These are phyloP conservation scores for Colletotrichum filicis DNA, from an alignment of 2,329 filamentous ascomycete species.

Conservation along the genomic window DNA sequence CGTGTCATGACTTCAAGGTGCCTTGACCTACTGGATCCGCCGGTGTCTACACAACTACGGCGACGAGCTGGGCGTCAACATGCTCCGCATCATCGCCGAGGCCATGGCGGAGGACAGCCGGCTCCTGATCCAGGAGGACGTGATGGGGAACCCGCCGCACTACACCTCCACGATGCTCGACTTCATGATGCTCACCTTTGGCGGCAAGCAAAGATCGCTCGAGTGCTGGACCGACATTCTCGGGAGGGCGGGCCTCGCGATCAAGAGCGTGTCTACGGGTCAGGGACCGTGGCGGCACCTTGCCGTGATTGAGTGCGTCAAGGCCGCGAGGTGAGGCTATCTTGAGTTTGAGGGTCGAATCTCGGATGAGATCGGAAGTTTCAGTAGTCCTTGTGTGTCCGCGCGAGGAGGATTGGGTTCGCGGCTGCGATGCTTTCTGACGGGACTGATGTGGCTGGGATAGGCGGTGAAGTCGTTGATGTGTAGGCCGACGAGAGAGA, in stretches of 20 bases:
- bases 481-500: too few species aligned
- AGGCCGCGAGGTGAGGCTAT: background rate
- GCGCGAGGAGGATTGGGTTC: background rate
- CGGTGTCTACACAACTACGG: conserved; percentile 52
- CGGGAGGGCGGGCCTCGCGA: conserved; percentile 40
- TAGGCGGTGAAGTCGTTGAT: background rate
- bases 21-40: conserved; percentile 48
- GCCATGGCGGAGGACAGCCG: conserved; percentile 47
- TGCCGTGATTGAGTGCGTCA: conserved; percentile 38
- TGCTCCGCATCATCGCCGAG: conserved; percentile 43
- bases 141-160: conserved; percentile 42
- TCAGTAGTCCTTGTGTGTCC: background rate
- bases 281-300: conserved; percentile 33
- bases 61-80: conserved; percentile 44
- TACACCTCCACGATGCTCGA: conserved; percentile 41
- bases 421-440: background rate
- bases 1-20: conserved; percentile 39
- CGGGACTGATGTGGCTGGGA: background rate
- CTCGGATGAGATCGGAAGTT: background rate
- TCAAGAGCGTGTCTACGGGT: conserved; percentile 38
- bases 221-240: conserved; percentile 40
- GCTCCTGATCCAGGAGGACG: conserved; percentile 46
- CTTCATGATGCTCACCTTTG: conserved; percentile 45
- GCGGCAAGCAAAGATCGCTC: conserved; percentile 47
- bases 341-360: background rate